Base-by-base conservation (phyloP, 23 red algal species). In the Cyanidioschyzon merolae region DNA sequence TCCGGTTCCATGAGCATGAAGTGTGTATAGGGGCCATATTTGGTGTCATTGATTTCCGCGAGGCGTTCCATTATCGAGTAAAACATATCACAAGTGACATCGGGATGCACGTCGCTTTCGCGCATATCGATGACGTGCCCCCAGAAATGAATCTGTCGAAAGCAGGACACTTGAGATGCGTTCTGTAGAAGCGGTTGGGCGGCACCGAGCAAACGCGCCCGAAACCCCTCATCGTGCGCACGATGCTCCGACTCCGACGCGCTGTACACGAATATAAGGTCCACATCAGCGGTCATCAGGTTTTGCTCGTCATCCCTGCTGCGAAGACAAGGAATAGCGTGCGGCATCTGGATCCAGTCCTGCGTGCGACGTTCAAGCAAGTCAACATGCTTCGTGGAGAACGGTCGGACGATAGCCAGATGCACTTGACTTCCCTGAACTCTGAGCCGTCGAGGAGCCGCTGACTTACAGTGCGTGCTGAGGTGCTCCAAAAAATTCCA, bases 1-100 rank as follows among this genome's bases (percentile, higher is more conserved):
- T 81, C 78, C 1, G 78, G 78, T 24, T 81, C 78, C 78, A 81
- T 81, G 1, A 40, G 1, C 27, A 81, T 59, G 1, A 81, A 30
- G 50, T 81, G 68, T 37, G 59, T 39, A 30, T 81, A 81, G 15
- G 45, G 40, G 7, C 34, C 21, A 39, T 58, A 39, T 3, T 32
- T 27, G 32, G 63, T 71, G 63, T 3, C n/a, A 35, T 25, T 25
- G 63, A 7, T 7, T 7, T 15, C 63, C 12, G 63, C 63, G 27
- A 71, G 63, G 17, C 68, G 59, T 18, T 40, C n/a, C 15, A 81
- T 59, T 26, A 81, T 39, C 7, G 40, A 16, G 41, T 81, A 81
- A 30, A 81, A 81, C 41, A 57, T 57, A 3, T 35, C 39, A 40
- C 78, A 81, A 1, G 78, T 32, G 7, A 27, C 63, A 35, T 71